phyloP scores from a whole-genome alignment of 169 alveolate genomes.

The Besnoitia besnoiti region DNA sequence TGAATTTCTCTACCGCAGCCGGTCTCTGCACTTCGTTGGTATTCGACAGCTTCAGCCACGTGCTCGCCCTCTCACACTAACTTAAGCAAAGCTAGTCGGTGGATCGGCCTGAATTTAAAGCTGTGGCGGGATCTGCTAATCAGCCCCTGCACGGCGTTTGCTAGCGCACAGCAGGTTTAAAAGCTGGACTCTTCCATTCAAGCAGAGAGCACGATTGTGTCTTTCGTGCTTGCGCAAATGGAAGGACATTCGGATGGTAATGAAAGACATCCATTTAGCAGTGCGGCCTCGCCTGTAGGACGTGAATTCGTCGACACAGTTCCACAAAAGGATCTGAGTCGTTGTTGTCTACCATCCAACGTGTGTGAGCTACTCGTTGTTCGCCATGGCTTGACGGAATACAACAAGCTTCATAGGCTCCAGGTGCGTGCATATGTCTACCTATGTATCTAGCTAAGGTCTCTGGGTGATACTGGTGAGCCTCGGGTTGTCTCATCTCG shows the following conservation, averaged over 20 bases:
- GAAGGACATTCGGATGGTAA: neutral
- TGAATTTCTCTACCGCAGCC: no score
- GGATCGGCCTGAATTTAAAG: no score
- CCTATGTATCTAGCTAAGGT: neutral
- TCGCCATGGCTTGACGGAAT: slow-evolving; percentile 58
- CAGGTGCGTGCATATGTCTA: slow-evolving; percentile 23
- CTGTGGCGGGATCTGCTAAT: no score
- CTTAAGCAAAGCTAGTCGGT: no score
- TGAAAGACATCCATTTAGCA: neutral
- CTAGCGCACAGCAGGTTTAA: no score
- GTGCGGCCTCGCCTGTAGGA: no score
- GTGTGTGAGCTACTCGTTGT: slow-evolving; percentile 52
- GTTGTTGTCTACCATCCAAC: neutral
- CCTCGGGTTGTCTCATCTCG: neutral
- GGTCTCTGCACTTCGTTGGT: no score
- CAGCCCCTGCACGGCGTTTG: no score
- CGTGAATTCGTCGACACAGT: neutral
- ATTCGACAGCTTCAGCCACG: no score
- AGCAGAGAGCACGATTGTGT: neutral
- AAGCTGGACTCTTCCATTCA: neutral
- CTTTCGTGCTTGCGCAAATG: neutral
- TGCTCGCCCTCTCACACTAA: no score
- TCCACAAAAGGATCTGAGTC: neutral
- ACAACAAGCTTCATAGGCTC: slow-evolving; percentile 48
- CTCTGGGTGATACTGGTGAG: neutral